A percentile compares a stretch with the other conserved stretches of the same genome.
Evolutionary conservation across 2,329 filamentous ascomycete species (phyloP).

Genomic region (Rhynchosporium agropyri): DNA sequence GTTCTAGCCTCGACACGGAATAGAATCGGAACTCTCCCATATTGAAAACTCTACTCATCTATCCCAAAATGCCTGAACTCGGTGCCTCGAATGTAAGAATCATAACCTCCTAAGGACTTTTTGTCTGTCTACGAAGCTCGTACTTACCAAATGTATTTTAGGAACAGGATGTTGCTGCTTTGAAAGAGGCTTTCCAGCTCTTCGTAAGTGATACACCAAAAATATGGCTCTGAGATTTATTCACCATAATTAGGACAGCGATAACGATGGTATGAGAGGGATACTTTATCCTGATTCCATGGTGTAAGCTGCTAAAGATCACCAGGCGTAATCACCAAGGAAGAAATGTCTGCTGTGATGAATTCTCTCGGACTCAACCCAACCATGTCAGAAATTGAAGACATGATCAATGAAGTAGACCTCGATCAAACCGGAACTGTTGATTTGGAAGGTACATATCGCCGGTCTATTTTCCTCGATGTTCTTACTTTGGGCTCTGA

Average conservation of each 20-base stretch:
- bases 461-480: too few relatives aligned
- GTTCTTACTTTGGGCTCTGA: too few relatives aligned
- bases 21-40: neutral
- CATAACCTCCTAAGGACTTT: neutral
- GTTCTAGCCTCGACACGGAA: conserved; percentile 9
- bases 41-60: neutral
- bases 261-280: conserved; percentile 18
- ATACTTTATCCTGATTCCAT: neutral
- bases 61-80: conserved; percentile 13
- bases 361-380: conserved; percentile 64
- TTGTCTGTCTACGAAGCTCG: neutral
- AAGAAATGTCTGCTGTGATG: conserved; percentile 66
- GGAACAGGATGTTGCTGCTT: conserved; percentile 20
- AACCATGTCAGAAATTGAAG: conserved; percentile 62
- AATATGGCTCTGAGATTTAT: neutral
- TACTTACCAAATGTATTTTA: conserved; percentile 9
- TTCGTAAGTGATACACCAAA: conserved; percentile 21
- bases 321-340: conserved; percentile 63
- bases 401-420: conserved; percentile 70
- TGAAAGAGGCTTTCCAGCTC: conserved; percentile 29
- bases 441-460: conserved; percentile 59
- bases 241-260: conserved; percentile 11
- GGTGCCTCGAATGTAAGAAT: conserved; percentile 11
- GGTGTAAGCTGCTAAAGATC: conserved; percentile 4
- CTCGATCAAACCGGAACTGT: conserved; percentile 67